These are phyloP conservation scores for Aspergillus bertholletiae DNA, from an alignment of 495 filamentous ascomycete genomes.

Conservation along the genomic window DNA sequence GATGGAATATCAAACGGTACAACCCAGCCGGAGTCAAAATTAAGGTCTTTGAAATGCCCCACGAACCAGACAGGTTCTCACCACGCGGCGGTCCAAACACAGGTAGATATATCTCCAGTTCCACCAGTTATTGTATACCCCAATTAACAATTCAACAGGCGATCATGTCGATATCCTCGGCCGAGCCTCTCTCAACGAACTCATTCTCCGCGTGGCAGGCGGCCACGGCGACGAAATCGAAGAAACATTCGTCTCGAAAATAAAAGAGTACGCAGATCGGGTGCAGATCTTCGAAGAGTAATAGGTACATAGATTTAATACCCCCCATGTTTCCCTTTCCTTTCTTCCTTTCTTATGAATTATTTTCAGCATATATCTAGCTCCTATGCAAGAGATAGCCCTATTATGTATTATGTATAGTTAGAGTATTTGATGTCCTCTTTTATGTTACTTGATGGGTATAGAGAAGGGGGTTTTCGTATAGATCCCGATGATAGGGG, in stretches of 20 bases:
- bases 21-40: slow-evolving; percentile 82
- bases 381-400: too few relatives aligned
- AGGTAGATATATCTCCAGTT: slow-evolving; percentile 35
- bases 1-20: slow-evolving; percentile 87
- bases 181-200: slow-evolving; percentile 81
- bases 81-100: slow-evolving; percentile 93
- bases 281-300: slow-evolving; percentile 71
- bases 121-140: neutral
- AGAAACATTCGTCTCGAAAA: slow-evolving; percentile 74
- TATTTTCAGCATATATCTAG: neutral
- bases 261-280: slow-evolving; percentile 72
- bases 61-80: slow-evolving; percentile 89
- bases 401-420: neutral
- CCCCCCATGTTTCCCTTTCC: neutral
- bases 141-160: slow-evolving; percentile 29
- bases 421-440: neutral
- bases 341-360: neutral
- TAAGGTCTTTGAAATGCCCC: slow-evolving; percentile 90
- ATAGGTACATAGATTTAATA: neutral
- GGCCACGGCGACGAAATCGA: slow-evolving; percentile 78
- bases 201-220: slow-evolving; percentile 85
- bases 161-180: slow-evolving; percentile 98
- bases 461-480: too few relatives aligned
- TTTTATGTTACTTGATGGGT: neutral
- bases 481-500: too few relatives aligned